phyloP scores from a whole-genome alignment of 257 asterid genomes.

The Nemophila menziesii region DNA sequence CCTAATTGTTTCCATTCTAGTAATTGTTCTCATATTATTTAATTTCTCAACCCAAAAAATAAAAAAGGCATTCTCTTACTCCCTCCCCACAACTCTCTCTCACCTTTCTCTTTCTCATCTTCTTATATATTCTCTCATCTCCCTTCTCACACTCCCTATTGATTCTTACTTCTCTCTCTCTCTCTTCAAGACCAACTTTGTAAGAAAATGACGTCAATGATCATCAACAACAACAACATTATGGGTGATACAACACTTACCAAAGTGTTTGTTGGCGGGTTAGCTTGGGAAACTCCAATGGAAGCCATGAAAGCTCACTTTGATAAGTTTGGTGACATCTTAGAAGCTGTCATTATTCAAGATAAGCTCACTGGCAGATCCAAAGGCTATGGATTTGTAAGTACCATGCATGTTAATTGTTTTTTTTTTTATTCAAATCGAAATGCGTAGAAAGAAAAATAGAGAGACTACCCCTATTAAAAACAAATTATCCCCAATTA shows the following conservation, averaged over 20 bases:
- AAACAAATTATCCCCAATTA: no score
- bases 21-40: no score
- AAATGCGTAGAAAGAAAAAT: not conserved
- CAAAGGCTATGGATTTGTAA: conserved; percentile 96
- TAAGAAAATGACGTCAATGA: not conserved
- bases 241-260: conserved; percentile 54
- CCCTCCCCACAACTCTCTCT: conserved; percentile 1
- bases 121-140: not conserved
- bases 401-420: conserved; percentile 8
- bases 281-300: conserved; percentile 95
- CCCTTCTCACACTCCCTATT: not conserved
- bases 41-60: no score
- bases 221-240: conserved; percentile 1
- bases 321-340: conserved; percentile 68
- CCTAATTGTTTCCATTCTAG: no score
- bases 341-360: conserved; percentile 92
- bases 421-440: no score
- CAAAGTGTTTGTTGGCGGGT: conserved; percentile 88
- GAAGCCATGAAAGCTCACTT: conserved; percentile 71
- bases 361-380: conserved; percentile 92
- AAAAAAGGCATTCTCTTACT: not conserved
- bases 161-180: not conserved
- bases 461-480: not conserved
- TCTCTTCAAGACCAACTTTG: not conserved
- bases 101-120: no score